A percentile compares a stretch with the other conserved stretches of the same genome.
These are phyloP conservation scores for Moesziomyces sp. DNA, from an alignment of 1,284 basidiomycete species.

Conservation along the genomic window DNA sequence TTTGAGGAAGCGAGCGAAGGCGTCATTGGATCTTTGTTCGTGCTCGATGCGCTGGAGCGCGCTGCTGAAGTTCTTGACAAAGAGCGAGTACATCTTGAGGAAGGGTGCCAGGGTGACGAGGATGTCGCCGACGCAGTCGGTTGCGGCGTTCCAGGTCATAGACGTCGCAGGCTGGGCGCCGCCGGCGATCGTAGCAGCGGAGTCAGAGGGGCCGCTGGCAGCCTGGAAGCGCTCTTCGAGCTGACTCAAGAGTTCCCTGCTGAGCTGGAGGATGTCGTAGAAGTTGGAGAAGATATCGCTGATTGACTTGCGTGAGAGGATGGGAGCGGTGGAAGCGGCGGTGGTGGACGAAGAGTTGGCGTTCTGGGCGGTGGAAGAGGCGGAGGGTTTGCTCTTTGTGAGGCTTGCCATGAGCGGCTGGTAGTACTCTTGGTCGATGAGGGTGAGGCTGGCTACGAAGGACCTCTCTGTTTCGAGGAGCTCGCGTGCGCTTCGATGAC, in stretches of 20 bases:
- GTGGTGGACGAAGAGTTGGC: conserved; percentile 71
- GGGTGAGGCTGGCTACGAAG: conserved; percentile 57
- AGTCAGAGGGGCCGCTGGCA: conserved; percentile 60
- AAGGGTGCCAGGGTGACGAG: conserved; percentile 65
- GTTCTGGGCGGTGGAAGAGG: conserved; percentile 72
- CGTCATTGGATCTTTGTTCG: conserved; percentile 58
- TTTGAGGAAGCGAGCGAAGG: conserved; percentile 59
- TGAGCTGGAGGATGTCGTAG: conserved; percentile 88
- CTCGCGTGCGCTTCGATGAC: conserved; percentile 51
- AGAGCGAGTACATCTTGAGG: conserved; percentile 67
- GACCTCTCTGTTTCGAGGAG: conserved; percentile 62
- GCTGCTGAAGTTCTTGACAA: conserved; percentile 66
- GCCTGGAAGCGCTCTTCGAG: conserved; percentile 70
- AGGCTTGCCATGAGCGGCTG: conserved; percentile 53
- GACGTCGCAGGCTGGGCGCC: not conserved
- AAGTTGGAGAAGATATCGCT: conserved; percentile 87
- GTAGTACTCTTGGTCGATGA: conserved; percentile 62
- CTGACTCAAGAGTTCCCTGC: conserved; percentile 79
- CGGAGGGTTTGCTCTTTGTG: conserved; percentile 67
- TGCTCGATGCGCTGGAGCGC: conserved; percentile 61
- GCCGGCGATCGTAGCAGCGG: conserved; percentile 70
- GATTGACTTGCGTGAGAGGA: conserved; percentile 78
- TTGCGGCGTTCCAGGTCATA: conserved; percentile 53
- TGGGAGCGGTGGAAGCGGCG: conserved; percentile 76
- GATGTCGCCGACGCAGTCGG: conserved; percentile 61